A percentile compares a stretch with the other conserved stretches of the same genome.
Conservation (phyloP, 148 eudicot species). For the Amaranthus cruentus region DNA sequence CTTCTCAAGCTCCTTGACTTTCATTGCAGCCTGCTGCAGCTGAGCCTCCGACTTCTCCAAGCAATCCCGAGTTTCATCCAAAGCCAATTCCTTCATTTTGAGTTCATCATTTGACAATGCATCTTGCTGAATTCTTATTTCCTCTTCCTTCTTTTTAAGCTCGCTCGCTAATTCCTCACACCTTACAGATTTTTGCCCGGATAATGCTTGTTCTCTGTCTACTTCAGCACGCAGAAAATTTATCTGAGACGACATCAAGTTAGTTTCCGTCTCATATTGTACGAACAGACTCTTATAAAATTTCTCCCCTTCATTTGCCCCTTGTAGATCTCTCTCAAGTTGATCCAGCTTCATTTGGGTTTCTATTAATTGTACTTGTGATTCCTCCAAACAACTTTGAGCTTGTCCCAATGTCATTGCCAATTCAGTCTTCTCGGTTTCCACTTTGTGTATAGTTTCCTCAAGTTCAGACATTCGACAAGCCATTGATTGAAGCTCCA, state of each 20-base stretch:
- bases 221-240: slow-evolving; percentile 39
- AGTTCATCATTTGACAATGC: slow-evolving; percentile 28
- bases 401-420: slow-evolving; percentile 36
- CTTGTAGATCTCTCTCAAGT: slow-evolving; percentile 46
- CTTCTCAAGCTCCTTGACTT: slow-evolving; percentile 28
- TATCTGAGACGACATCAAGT: slow-evolving; percentile 42
- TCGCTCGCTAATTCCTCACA: slow-evolving; percentile 53
- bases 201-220: slow-evolving; percentile 42
- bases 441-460: slow-evolving; percentile 40
- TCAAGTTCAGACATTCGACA: slow-evolving; percentile 45
- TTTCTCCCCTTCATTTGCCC: slow-evolving; percentile 43
- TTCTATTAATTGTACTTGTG: slow-evolving; percentile 40
- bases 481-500: slow-evolving; percentile 38
- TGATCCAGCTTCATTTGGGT: slow-evolving; percentile 44
- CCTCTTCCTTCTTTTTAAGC: slow-evolving; percentile 35
- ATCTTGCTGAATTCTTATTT: slow-evolving; percentile 37
- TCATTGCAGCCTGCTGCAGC: slow-evolving; percentile 25
- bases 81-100: slow-evolving; percentile 28
- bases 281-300: slow-evolving; percentile 34
- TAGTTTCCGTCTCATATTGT: slow-evolving; percentile 44
- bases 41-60: slow-evolving; percentile 24
- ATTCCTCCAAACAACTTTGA: slow-evolving; percentile 40
- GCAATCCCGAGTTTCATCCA: slow-evolving; percentile 23
- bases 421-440: slow-evolving; percentile 49
- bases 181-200: slow-evolving; percentile 35